Percentiles rank a stretch among this genome's conserved stretches.
These are phyloP conservation scores for Whalleya microplaca DNA, from an alignment of 2,329 filamentous ascomycete genomes.

Conservation along the genomic window DNA sequence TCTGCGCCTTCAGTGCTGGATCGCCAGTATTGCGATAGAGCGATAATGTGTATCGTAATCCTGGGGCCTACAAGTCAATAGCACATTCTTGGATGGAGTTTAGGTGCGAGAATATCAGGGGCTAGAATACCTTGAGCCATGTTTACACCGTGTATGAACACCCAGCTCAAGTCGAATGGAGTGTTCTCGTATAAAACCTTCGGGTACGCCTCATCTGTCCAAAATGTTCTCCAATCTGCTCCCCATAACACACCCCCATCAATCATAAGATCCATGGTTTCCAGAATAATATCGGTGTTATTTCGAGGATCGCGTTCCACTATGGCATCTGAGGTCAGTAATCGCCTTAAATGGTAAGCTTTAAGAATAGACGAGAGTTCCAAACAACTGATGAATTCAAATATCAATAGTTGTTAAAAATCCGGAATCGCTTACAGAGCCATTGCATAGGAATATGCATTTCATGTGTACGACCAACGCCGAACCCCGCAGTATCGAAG, in stretches of 20 bases:
- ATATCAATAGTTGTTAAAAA: too few relatives aligned
- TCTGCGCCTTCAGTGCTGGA: constrained; percentile 35
- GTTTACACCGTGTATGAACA: constrained; percentile 45
- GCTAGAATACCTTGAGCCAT: constrained; percentile 41
- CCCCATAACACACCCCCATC: constrained; percentile 28
- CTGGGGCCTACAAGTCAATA: constrained; percentile 18
- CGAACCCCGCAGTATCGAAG: constrained; percentile 43
- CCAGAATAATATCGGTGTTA: constrained; percentile 41
- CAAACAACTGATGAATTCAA: too few relatives aligned
- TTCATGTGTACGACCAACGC: constrained; percentile 43
- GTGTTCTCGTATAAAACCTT: constrained; percentile 25
- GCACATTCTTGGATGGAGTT: not conserved
- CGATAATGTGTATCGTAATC: constrained; percentile 41
- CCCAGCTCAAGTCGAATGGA: constrained; percentile 36
- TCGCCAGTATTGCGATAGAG: constrained; percentile 42
- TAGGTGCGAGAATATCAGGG: not conserved
- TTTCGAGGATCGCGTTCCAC: constrained; percentile 28
- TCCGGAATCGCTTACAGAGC: constrained; percentile 41
- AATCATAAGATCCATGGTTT: constrained; percentile 46
- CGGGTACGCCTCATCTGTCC: constrained; percentile 31
- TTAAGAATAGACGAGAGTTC: too few relatives aligned
- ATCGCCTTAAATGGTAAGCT: constrained; percentile 4
- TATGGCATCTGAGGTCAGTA: not conserved
- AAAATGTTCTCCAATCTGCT: constrained; percentile 38
- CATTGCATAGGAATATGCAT: constrained; percentile 45